Evolutionary conservation across 106 monocot genomes (phyloP).

Genomic region (Vanilla planifolia): DNA sequence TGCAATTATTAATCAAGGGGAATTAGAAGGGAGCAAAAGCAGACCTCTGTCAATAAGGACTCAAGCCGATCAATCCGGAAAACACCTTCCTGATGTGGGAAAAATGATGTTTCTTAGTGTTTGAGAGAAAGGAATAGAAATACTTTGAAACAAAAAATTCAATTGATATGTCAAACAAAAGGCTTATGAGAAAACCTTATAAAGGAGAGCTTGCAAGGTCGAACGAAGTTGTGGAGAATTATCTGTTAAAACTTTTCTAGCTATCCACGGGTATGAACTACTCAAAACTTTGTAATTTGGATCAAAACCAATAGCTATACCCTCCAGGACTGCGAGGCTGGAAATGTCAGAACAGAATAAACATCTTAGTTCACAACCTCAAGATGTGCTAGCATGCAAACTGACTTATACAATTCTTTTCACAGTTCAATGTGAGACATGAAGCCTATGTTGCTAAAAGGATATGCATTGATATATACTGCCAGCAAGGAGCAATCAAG

Average conservation of each 20-base stretch:
- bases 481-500: background rate
- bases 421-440: background rate
- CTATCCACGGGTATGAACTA: constrained; percentile 99
- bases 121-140: background rate
- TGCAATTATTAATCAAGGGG: too few relatives aligned
- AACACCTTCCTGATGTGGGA: constrained; percentile 55
- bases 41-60: constrained; percentile 84
- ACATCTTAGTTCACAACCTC: background rate
- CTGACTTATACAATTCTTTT: background rate
- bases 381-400: background rate
- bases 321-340: constrained; percentile 98
- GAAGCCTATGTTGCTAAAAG: background rate
- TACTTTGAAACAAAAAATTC: background rate
- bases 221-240: constrained; percentile 75
- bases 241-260: constrained; percentile 95
- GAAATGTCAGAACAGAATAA: constrained; percentile 13
- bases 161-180: background rate
- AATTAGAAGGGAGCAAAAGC: constrained; percentile 2
- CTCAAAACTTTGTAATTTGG: constrained; percentile 93
- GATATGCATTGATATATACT: background rate
- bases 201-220: constrained; percentile 83
- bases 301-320: constrained; percentile 88
- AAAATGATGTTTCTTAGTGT: constrained; percentile 6
- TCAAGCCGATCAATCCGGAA: constrained; percentile 97
- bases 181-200: constrained; percentile 39